Evolutionary conservation across 305 asterid genomes (phyloP).

Genomic region (Ajuga reptans): DNA sequence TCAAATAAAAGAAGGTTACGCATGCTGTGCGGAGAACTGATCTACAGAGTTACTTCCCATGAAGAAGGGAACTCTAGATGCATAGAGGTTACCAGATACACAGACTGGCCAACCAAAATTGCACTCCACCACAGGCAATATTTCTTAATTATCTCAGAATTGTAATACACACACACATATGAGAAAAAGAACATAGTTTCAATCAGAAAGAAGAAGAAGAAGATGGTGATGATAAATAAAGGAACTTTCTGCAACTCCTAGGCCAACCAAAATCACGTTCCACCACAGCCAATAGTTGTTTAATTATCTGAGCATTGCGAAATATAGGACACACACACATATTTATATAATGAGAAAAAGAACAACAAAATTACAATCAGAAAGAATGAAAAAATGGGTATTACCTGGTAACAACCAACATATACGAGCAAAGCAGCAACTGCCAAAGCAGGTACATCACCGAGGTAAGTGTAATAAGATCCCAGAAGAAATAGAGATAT

Average conservation of each 20-base stretch:
- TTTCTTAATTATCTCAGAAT: too few species aligned
- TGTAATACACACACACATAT: background rate
- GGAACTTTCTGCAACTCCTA: background rate
- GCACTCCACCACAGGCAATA: too few species aligned
- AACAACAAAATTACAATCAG: background rate
- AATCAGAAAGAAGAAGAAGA: too few species aligned
- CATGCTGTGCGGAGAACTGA: background rate
- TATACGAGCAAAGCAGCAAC: constrained; percentile 74
- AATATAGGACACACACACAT: background rate
- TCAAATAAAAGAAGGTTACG: background rate
- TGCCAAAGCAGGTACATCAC: constrained; percentile 60
- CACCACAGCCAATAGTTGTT: background rate
- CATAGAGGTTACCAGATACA: background rate
- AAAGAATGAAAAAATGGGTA: background rate
- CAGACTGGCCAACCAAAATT: background rate
- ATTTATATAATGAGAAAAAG: background rate
- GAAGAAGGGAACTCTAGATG: background rate
- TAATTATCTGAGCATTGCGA: background rate
- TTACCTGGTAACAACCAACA: constrained; percentile 95
- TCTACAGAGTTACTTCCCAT: background rate
- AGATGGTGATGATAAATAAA: background rate
- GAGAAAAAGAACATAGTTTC: too few species aligned
- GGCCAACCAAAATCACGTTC: constrained; percentile 3
- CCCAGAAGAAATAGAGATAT: constrained; percentile 83
- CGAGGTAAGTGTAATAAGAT: constrained; percentile 69